Evolutionary conservation across 2,329 filamentous ascomycete species (phyloP).

Genomic region (Penicillium sp.): DNA sequence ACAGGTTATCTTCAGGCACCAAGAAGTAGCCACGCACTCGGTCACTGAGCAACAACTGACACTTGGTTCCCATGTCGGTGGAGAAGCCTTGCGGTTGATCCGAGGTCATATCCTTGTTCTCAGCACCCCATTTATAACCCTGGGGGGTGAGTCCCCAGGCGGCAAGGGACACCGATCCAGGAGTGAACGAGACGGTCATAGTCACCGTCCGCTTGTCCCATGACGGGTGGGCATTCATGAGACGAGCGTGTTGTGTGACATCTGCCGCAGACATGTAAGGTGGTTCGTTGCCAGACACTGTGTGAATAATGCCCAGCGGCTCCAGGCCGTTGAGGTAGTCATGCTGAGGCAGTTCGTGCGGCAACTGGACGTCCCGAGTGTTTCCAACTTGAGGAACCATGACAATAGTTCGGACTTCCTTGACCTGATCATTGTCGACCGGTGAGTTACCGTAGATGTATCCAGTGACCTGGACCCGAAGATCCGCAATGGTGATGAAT

Average conservation of each 20-base stretch:
- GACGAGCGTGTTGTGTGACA: conserved; percentile 87
- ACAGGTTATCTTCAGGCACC: conserved; percentile 82
- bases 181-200: conserved; percentile 94
- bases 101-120: conserved; percentile 89
- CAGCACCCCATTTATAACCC: conserved; percentile 94
- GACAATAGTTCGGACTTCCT: conserved; percentile 94
- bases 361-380: conserved; percentile 85
- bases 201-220: conserved; percentile 93
- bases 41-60: conserved; percentile 87
- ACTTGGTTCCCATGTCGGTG: conserved; percentile 90
- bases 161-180: conserved; percentile 89
- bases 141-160: conserved; percentile 90
- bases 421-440: conserved; percentile 92
- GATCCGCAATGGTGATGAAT: conserved; percentile 95
- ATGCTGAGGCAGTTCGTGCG: conserved; percentile 86
- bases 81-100: conserved; percentile 94
- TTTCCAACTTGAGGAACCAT: conserved; percentile 97
- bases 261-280: conserved; percentile 95
- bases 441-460: conserved; percentile 93
- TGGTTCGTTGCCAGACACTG: conserved; percentile 88
- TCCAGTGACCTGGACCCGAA: conserved; percentile 92
- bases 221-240: conserved; percentile 76
- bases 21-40: conserved; percentile 95
- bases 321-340: conserved; percentile 85
- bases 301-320: conserved; percentile 92